phyloP scores from a whole-genome alignment of 2,329 filamentous ascomycete species.

The Scedosporium boydii region DNA sequence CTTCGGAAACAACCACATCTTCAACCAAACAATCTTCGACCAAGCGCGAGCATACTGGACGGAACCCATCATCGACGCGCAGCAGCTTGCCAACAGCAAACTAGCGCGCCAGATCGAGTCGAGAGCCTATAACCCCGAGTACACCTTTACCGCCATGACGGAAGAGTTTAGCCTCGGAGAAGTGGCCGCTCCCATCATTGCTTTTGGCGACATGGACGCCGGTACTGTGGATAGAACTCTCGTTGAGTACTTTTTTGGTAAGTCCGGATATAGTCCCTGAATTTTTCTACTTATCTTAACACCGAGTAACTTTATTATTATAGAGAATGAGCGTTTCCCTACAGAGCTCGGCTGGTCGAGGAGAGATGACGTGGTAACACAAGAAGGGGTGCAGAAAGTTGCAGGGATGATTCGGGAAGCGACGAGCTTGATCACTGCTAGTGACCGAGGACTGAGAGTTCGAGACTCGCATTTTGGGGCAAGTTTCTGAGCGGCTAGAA shows the following conservation, averaged over 20 bases:
- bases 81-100: conserved; percentile 35
- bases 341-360: conserved; percentile 6
- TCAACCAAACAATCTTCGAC: conserved; percentile 42
- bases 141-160: conserved; percentile 30
- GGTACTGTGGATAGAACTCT: conserved; percentile 27
- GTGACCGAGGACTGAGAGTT: background rate
- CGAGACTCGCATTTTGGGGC: background rate
- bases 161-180: conserved; percentile 41
- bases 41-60: conserved; percentile 36
- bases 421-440: background rate
- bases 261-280: conserved; percentile 10
- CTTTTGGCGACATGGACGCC: conserved; percentile 32
- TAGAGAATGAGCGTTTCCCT: conserved; percentile 8
- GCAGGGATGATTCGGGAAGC: background rate
- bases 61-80: conserved; percentile 23
- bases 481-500: background rate
- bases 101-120: conserved; percentile 33
- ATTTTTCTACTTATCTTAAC: background rate
- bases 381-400: background rate
- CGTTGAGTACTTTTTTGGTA: conserved; percentile 37
- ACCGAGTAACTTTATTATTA: background rate
- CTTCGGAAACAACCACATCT: conserved; percentile 40
- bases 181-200: conserved; percentile 37
- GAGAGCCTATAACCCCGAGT: conserved; percentile 35
- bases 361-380: conserved; percentile 1